Evolutionary conservation across 2,329 filamentous ascomycete genomes (phyloP), one percentile per base, ranked within the genome.

Genomic region (Dothideomycetes sp.): DNA sequence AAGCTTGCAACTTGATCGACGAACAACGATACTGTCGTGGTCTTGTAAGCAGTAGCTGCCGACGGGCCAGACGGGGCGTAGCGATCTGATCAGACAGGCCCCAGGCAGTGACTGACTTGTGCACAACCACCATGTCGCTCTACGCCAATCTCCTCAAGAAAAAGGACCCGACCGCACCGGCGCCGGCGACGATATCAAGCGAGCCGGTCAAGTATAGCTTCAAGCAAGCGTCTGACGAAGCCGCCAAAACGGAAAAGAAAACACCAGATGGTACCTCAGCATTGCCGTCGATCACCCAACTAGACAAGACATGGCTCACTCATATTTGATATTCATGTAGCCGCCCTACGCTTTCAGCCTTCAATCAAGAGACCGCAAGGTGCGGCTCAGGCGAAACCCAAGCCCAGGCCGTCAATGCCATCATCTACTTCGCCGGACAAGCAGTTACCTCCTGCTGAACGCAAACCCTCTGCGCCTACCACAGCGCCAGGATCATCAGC

Each of bases 341-440:
- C 74, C 59, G 77, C 83, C 53, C 70, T 93, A 47, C 81, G 82
- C 59, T 94, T 94, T 65, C 85, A 93, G 59, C 86, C 86, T 17
- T 27, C 39, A 37, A 87, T 87, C 49, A 84, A 84, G 53, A 76
- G 84, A 45, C 84, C 84, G 17, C 77, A 86, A 52, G 51, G 81
- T 64, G 54, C 59, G 55, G 63, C 77, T 68, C 79, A 74, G 56
- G 59, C 72, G 31, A 79, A 77, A 52, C 55, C 70, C 29, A 89
- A 87, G 55, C 62, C 74, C 4, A 60, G 44, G 15, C 45, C 43
- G 10, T 31, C 42, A 32, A 43, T 58, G 11, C 44, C 59, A 12
- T 39, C 40, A 33, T 43, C 54, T 16, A 50, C 40, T 15, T 52
- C 53, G 15, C 49, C 52, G 19, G 45, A 49, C 8, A 42, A 47